Evolutionary conservation across 1,284 basidiomycete genomes (phyloP), one percentile per base, ranked within the genome.

Genomic region (Ganoderma leucocontextum): DNA sequence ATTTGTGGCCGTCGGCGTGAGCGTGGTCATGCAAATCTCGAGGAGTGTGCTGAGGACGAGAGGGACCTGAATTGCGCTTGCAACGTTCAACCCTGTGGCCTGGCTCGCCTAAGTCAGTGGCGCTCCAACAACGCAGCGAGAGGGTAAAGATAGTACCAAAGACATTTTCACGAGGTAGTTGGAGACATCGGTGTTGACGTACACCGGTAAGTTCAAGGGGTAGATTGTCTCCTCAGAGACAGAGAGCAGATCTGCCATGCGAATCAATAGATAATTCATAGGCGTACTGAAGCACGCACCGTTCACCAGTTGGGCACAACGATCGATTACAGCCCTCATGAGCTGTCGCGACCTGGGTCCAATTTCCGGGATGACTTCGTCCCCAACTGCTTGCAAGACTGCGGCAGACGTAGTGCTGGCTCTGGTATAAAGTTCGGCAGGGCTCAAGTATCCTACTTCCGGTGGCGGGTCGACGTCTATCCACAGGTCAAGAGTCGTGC

Each of bases 401-500:
- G 78, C 73, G 4, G 80, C 76, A 4, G 79, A 71, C 22, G 80
- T 80, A 25, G 77, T 71, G 35, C 80, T 75, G 10, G 81, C 80
- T 65, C 80, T 81, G 12, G 76, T 74, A 64, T 80, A 80, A 38
- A 88, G 72, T 6, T 78, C 78, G 4, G 76, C 75, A 0, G 86
- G 85, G 36, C 79, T 79, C 39, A 78, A 76, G 62, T 83, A 78
- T n/a, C 76, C 82, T 12, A 76, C 78, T 41, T 82, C 73, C 29
- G 66, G 72, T 13, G 78, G 73, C 25, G 82, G 78, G 41, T 82
- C 79, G 25, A 80, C 78, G 53, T 86, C 85, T 47, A 83, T 76
- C 88, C 91, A 93, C 19, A 83, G 76, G 68, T 90, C 89, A 57
- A 92, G 79, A 1, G 83, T 82, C 61, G 82, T 75, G 71, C 85